These are phyloP conservation scores for Trichoderma sp. DNA, from an alignment of 2,329 filamentous ascomycete genomes.

Conservation along the genomic window DNA sequence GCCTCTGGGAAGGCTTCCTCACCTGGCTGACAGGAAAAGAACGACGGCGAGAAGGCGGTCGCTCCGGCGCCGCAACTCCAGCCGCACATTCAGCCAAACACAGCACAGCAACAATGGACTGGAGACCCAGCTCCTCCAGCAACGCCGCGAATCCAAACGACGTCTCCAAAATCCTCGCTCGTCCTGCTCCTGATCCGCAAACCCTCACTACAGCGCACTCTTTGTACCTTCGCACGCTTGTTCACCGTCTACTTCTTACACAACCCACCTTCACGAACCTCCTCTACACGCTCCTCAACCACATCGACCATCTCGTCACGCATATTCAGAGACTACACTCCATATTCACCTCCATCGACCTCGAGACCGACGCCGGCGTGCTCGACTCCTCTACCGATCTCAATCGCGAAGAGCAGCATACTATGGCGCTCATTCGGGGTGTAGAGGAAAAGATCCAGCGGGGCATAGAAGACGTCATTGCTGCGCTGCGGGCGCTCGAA, in stretches of 20 bases:
- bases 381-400: slow-evolving; percentile 73
- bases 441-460: slow-evolving; percentile 64
- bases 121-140: slow-evolving; percentile 13
- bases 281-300: slow-evolving; percentile 65
- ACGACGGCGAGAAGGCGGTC: slow-evolving; percentile 28
- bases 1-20: slow-evolving; percentile 77
- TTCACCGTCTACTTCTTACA: slow-evolving; percentile 64
- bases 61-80: slow-evolving; percentile 29
- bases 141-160: not conserved
- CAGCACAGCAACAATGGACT: slow-evolving; percentile 1
- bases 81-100: slow-evolving; percentile 14
- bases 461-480: slow-evolving; percentile 67
- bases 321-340: slow-evolving; percentile 72
- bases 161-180: not conserved
- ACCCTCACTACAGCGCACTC: slow-evolving; percentile 77
- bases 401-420: slow-evolving; percentile 67
- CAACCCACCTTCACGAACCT: slow-evolving; percentile 61
- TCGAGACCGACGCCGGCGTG: slow-evolving; percentile 79
- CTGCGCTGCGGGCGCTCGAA: slow-evolving; percentile 47
- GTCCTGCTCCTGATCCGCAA: slow-evolving; percentile 69
- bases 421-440: slow-evolving; percentile 61
- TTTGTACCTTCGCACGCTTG: slow-evolving; percentile 68
- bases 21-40: slow-evolving; percentile 63
- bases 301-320: slow-evolving; percentile 79
- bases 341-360: slow-evolving; percentile 74